These are phyloP conservation scores for Yamadazyma sp. DNA, from an alignment of 805 yeast species.

Conservation along the genomic window DNA sequence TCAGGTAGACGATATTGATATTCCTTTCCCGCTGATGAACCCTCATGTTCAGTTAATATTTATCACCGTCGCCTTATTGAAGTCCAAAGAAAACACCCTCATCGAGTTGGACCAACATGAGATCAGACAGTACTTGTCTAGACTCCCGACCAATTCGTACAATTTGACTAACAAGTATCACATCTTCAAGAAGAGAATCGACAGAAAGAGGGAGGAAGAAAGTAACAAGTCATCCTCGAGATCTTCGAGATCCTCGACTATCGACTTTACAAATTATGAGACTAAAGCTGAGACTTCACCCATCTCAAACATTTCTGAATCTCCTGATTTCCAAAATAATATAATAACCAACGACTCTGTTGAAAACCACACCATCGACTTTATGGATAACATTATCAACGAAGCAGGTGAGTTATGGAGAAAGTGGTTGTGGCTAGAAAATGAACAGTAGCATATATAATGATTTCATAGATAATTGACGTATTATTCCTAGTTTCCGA, in stretches of 20 bases:
- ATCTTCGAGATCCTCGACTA: conserved; percentile 10
- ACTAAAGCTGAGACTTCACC: not conserved
- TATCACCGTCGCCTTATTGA: conserved; percentile 73
- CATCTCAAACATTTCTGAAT: not conserved
- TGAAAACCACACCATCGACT: conserved; percentile 44
- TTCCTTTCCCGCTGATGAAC: conserved; percentile 63
- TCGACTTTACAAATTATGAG: conserved; percentile 3
- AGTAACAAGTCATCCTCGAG: conserved; percentile 7
- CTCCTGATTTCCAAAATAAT: conserved; percentile 13
- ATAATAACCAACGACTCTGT: conserved; percentile 30
- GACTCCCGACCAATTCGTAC: conserved; percentile 49
- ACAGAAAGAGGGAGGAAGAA: conserved; percentile 19
- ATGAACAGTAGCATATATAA: conserved; percentile 7
- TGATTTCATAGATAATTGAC: conserved; percentile 7
- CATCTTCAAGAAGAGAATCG: conserved; percentile 25
- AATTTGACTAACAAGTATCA: conserved; percentile 33
- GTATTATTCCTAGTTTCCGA: conserved; percentile 2
- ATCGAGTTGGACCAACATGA: conserved; percentile 90
- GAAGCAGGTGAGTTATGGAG: conserved; percentile 91
- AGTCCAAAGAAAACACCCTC: conserved; percentile 73
- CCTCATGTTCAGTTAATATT: conserved; percentile 78
- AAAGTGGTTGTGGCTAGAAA: conserved; percentile 63
- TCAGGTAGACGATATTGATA: conserved; percentile 13
- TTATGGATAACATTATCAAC: conserved; percentile 68
- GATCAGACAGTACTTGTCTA: conserved; percentile 71